Percentiles rank a stretch among this genome's conserved stretches.
Conservation (phyloP, 2,329 filamentous ascomycete species). For the Geosmithia flava region DNA sequence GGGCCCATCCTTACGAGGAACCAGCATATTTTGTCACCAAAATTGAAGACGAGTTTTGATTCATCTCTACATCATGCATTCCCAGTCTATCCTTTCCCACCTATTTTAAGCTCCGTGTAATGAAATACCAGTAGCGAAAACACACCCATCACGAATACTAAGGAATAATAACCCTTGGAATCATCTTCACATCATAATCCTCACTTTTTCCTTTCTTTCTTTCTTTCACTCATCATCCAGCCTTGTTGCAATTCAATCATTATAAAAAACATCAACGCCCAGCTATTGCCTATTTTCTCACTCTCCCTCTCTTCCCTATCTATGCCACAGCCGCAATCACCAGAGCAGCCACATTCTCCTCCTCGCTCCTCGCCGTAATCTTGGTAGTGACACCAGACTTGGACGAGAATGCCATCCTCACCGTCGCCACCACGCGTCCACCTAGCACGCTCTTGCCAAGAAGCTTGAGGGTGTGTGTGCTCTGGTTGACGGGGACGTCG, state of each 20-base stretch:
- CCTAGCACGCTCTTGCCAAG: conserved; percentile 91
- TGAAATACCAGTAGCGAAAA: background rate
- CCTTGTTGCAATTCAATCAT: background rate
- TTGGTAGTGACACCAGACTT: conserved; percentile 94
- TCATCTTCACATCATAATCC: too few species aligned
- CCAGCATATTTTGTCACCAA: conserved; percentile 34
- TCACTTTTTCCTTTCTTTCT: too few species aligned
- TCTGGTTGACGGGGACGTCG: conserved; percentile 77
- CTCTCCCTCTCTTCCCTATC: conserved; percentile 20
- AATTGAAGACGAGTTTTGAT: conserved; percentile 30
- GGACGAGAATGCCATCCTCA: conserved; percentile 88
- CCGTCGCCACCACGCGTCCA: conserved; percentile 73
- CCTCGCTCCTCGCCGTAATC: conserved; percentile 83
- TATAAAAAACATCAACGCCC: conserved; percentile 1
- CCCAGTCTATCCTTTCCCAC: too few species aligned
- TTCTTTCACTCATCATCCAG: background rate
- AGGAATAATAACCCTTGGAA: background rate
- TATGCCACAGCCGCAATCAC: conserved; percentile 77
- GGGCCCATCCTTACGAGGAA: conserved; percentile 40
- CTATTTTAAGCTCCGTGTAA: background rate
- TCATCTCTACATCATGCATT: too few species aligned
- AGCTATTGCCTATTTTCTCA: conserved; percentile 1
- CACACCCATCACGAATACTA: background rate
- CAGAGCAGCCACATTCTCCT: conserved; percentile 77
- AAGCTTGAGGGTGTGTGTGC: conserved; percentile 88